Base-by-base conservation (phyloP, 2,329 filamentous ascomycete genomes). In the Furcasterigmium sp. region DNA sequence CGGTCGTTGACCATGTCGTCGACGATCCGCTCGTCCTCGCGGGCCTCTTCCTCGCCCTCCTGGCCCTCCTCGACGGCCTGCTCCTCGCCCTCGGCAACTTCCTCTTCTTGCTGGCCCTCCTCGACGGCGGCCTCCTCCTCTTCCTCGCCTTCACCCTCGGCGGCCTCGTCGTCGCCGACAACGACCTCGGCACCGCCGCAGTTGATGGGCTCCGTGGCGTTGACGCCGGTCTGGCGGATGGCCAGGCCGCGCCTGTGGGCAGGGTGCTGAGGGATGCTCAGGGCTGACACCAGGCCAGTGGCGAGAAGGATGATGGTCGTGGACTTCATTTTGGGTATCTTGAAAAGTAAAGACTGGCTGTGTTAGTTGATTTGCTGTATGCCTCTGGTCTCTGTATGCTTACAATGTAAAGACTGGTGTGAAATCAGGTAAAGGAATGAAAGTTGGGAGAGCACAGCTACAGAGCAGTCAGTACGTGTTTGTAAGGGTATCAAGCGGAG, bases 261-360 rank as follows among this genome's bases (percentile, higher is more conserved):
- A 28, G 43, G 41, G 28, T 37, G 43, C 37, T 44, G 44, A 39
- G 56, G 56, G 15, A 58, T 52, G 35, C 49, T 53, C 34, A 53
- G 49, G 37, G 53, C 58, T 45, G 58, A 57, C 46, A 52, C 58
- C 53, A 61, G 53, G 51, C 57, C 56, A 46, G 53, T 53, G 23
- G 58, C 51, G 28, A 60, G 23, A 29, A 59, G 48, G 38, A 61
- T 45, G 20, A 61, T 29, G 32, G 55, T 49, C 45, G 49, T 44
- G 30, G 56, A 54, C 53, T 55, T 61, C 57, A 60, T 60, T 17
- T 35, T 35, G 32, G 32, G 32, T 35, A 35, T 35, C 32, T 35
- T 18, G 4, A 17, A 35, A 35, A 35, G 17, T n/a, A 35, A 35
- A 35, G 32, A 35, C 32, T 35, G 32, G n/a, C 5, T n/a, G 9